Evolutionary conservation across 2,329 filamentous ascomycete genomes (phyloP).

Genomic region (Aspergillus texensis): DNA sequence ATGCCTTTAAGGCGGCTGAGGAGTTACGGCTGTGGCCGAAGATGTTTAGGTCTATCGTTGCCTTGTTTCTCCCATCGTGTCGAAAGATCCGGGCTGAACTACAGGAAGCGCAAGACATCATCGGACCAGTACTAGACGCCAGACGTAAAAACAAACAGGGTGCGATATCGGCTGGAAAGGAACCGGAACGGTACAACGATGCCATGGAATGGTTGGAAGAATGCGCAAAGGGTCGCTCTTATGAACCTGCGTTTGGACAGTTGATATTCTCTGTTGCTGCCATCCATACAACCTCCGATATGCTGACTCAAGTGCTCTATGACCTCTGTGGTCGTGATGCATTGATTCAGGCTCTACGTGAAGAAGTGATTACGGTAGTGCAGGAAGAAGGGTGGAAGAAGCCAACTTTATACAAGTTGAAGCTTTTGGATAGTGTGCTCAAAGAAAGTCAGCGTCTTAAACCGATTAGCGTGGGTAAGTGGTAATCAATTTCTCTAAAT

Average conservation of each 20-base stretch:
- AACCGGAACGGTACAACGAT: conserved; percentile 18
- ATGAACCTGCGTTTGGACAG: conserved; percentile 23
- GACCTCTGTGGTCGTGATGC: conserved; percentile 19
- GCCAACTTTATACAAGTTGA: conserved; percentile 41
- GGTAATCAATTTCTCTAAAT: neutral
- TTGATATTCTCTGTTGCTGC: conserved; percentile 25
- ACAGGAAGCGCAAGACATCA: conserved; percentile 13
- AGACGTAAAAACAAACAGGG: neutral
- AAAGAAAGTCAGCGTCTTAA: conserved; percentile 43
- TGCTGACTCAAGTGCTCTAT: conserved; percentile 25
- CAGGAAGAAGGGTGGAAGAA: conserved; percentile 34
- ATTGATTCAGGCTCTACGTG: conserved; percentile 17
- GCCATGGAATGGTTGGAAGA: conserved; percentile 32
- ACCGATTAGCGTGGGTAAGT: conserved; percentile 24
- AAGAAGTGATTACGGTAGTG: conserved; percentile 23
- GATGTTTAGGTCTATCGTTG: conserved; percentile 9
- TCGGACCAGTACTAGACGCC: conserved; percentile 12
- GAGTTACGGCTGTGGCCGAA: conserved; percentile 16
- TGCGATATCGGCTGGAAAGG: neutral
- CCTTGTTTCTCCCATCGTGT: conserved; percentile 14
- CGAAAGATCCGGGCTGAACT: conserved; percentile 13
- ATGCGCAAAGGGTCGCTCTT: conserved; percentile 21
- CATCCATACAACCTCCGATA: conserved; percentile 28
- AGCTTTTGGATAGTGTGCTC: conserved; percentile 46
- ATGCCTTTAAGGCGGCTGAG: conserved; percentile 19